phyloP scores from a whole-genome alignment of 768 basidiomycete species.

The Termitomyces bulborhizus region DNA sequence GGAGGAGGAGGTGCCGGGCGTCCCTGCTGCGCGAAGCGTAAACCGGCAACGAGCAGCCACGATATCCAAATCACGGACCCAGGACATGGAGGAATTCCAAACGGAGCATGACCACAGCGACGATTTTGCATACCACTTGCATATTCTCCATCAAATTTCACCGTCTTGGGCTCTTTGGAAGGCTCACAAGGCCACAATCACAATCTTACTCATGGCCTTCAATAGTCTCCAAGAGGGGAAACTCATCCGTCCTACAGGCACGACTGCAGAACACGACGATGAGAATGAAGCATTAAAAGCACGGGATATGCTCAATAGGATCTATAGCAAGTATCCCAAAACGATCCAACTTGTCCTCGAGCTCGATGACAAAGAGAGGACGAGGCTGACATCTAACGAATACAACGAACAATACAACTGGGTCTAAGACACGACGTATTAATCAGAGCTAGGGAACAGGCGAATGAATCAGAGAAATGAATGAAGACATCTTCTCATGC shows the following conservation, averaged over 20 bases:
- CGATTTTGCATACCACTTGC: constrained; percentile 56
- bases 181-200: constrained; percentile 48
- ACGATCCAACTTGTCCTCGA: constrained; percentile 26
- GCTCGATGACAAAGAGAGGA: constrained; percentile 25
- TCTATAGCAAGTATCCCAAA: constrained; percentile 47
- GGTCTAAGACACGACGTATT: constrained; percentile 3
- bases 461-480: constrained; percentile 1
- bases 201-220: constrained; percentile 39
- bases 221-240: constrained; percentile 44
- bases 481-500: constrained; percentile 10
- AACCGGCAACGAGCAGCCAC: constrained; percentile 13
- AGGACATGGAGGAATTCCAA: constrained; percentile 11
- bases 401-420: constrained; percentile 27
- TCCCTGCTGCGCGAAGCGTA: constrained; percentile 24
- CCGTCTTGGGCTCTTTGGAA: constrained; percentile 64
- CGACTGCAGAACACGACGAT: constrained; percentile 19
- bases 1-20: constrained; percentile 19
- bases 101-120: constrained; percentile 15
- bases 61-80: constrained; percentile 10
- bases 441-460: neutral
- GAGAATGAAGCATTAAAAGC: constrained; percentile 26
- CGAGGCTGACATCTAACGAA: constrained; percentile 17
- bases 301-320: constrained; percentile 32
- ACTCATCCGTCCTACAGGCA: constrained; percentile 34
- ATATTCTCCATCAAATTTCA: constrained; percentile 55